Base-by-base conservation (phyloP, 768 basidiomycete species). In the Auriculariales sp. region DNA sequence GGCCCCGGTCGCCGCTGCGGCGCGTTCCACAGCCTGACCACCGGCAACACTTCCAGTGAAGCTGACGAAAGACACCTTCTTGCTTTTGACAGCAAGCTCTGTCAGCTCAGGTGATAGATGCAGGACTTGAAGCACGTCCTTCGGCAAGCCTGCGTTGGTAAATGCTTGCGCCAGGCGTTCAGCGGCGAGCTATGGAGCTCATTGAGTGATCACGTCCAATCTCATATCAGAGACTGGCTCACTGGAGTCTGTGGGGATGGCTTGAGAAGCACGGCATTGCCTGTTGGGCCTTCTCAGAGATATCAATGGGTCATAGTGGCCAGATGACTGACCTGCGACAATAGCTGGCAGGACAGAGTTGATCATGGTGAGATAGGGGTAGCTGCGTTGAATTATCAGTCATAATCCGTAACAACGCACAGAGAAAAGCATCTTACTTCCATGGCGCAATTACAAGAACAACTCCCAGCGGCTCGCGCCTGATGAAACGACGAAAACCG, bases 161-260 rank as follows among this genome's bases (percentile, higher is more conserved):
- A 91, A 72, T 0, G 86, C 82, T 12, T 69, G 61, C 1, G 75
- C 73, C 54, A 97, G 75, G 3, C 87, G 77, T 61, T 95, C 90
- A 3, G 85, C 92, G 0, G 81, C 78, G 39, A 90, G 69, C 60
- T 60, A 28, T n/a, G 15, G 34, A 12, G 11, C 46, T 2, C 17
- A 42, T 15, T 19, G 46, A 27, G 14, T 5, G 27, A 35, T 24
- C 22, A 49, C 17, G 22, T 15, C 25, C 10, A 27, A 22, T 25
- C 17, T 14, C 29, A 45, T 15, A 30, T 31, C 12, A 28, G 5
- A 50, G 17, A 47, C n/a, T n/a, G 11, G 27, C 56, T 12, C 42
- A 60, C 59, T 3, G 95, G 94, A 0, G 93, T 97, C 61, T 99
- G 95, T 0, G 95, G 95, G 1, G 92, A 94, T 0, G 95, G 94